Conservation (phyloP, 2,329 filamentous ascomycete genomes). For the Stylonectria norvegica region DNA sequence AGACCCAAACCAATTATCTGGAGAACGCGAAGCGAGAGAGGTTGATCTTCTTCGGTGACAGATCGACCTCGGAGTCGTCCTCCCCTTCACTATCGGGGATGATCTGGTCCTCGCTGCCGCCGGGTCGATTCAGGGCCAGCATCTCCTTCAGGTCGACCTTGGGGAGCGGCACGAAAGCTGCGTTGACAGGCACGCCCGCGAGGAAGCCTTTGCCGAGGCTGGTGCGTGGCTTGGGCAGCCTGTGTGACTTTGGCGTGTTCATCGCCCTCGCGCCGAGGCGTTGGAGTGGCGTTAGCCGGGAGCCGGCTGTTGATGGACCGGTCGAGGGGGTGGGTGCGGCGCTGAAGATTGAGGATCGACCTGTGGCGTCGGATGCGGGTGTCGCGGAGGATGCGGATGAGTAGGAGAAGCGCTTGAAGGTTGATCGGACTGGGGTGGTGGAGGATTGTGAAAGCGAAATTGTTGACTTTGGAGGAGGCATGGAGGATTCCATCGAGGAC, state of each 20-base stretch:
- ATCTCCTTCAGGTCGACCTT: slow-evolving; percentile 53
- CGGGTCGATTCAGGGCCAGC: slow-evolving; percentile 45
- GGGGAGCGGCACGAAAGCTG: slow-evolving; percentile 53
- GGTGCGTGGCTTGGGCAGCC: slow-evolving; percentile 27
- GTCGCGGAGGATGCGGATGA: slow-evolving; percentile 29
- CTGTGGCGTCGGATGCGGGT: slow-evolving; percentile 34
- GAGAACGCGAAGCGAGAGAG: slow-evolving; percentile 48
- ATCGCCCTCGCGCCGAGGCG: slow-evolving; percentile 48
- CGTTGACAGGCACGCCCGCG: slow-evolving; percentile 45
- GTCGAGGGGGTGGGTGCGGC: slow-evolving; percentile 38
- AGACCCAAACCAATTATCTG: too few relatives aligned
- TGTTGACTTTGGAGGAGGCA: slow-evolving; percentile 27
- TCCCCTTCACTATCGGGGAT: slow-evolving; percentile 51
- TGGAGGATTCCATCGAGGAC: slow-evolving; percentile 22
- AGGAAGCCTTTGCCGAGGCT: slow-evolving; percentile 26
- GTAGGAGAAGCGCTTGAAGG: slow-evolving; percentile 35
- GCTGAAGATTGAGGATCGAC: slow-evolving; percentile 36
- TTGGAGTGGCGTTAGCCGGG: slow-evolving; percentile 51
- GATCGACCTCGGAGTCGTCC: slow-evolving; percentile 37
- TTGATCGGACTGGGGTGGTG: slow-evolving; percentile 30
- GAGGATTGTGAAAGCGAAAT: slow-evolving; percentile 18
- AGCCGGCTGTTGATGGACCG: slow-evolving; percentile 40
- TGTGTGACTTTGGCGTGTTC: slow-evolving; percentile 26
- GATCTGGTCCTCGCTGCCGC: slow-evolving; percentile 57
- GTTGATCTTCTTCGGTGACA: slow-evolving; percentile 38